These are phyloP conservation scores for Blastomyces gilchristii DNA, from an alignment of 2,329 filamentous ascomycete species.

Conservation along the genomic window DNA sequence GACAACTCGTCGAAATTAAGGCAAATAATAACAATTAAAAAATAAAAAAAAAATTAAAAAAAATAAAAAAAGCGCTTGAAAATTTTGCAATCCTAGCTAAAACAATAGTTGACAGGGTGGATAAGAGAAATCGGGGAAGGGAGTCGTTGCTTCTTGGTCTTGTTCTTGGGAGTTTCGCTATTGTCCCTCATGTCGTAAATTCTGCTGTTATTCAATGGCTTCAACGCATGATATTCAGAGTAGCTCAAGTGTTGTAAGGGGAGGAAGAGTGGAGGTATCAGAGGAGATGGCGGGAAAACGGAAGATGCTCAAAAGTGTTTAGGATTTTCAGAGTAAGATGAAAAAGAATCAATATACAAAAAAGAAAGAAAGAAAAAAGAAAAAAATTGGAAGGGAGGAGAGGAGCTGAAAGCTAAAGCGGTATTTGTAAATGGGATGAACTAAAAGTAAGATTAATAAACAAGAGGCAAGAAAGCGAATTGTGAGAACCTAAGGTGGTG, in stretches of 20 bases:
- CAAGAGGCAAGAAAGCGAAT: not conserved
- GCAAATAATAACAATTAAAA: not conserved
- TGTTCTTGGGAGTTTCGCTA: not conserved
- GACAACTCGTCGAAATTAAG: not conserved
- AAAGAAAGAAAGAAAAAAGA: not conserved
- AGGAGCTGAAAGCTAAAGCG: not conserved
- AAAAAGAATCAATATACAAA: not conserved
- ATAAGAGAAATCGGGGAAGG: not conserved
- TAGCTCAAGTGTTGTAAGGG: not conserved
- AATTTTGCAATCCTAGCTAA: not conserved
- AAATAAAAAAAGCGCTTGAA: not conserved
- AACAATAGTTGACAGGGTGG: not conserved
- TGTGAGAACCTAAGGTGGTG: not conserved
- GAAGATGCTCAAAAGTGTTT: not conserved
- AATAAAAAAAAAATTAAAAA: too few species aligned
- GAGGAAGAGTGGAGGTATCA: not conserved
- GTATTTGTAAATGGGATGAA: slow-evolving; percentile 1
- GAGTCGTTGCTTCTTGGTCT: not conserved
- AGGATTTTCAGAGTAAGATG: not conserved
- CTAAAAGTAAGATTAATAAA: not conserved
- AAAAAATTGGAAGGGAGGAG: not conserved
- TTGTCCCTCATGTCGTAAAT: not conserved
- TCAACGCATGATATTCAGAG: not conserved
- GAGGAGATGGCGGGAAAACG: not conserved
- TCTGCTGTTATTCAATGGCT: not conserved